phyloP scores from a whole-genome alignment of 2,329 filamentous ascomycete genomes.

The Nemania sp. region DNA sequence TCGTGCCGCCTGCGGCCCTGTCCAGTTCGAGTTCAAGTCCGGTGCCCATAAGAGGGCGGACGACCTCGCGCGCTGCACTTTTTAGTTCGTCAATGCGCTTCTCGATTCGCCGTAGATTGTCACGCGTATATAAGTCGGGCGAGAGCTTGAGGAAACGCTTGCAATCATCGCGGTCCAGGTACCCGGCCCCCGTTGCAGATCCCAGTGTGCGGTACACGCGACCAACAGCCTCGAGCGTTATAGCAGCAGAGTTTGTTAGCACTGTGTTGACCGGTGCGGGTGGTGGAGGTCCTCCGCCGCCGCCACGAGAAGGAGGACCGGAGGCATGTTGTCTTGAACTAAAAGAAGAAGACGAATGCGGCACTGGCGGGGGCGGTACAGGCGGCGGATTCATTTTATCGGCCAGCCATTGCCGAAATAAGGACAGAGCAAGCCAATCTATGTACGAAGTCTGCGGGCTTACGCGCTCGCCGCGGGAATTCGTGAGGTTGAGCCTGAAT shows the following conservation, averaged over 20 bases:
- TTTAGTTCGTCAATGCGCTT: slow-evolving; percentile 90
- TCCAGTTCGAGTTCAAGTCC: slow-evolving; percentile 83
- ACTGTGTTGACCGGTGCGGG: slow-evolving; percentile 37
- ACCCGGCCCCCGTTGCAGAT: slow-evolving; percentile 68
- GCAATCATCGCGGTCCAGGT: slow-evolving; percentile 86
- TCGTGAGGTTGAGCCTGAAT: slow-evolving; percentile 83
- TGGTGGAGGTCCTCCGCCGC: slow-evolving; percentile 16
- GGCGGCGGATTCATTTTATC: slow-evolving; percentile 85
- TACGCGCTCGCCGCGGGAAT: slow-evolving; percentile 83
- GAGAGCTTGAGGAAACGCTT: slow-evolving; percentile 89
- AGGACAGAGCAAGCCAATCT: slow-evolving; percentile 87
- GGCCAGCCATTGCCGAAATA: slow-evolving; percentile 93
- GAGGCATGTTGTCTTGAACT: slow-evolving; percentile 32
- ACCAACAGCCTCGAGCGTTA: slow-evolving; percentile 71
- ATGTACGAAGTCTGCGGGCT: slow-evolving; percentile 83
- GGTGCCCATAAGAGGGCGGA: slow-evolving; percentile 87
- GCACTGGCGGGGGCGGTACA: slow-evolving; percentile 53
- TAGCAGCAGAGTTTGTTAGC: slow-evolving; percentile 53
- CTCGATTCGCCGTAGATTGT: slow-evolving; percentile 89
- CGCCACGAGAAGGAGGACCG: slow-evolving; percentile 38
- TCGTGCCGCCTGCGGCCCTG: slow-evolving; percentile 42
- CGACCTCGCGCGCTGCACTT: slow-evolving; percentile 81
- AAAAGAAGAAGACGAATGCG: slow-evolving; percentile 35
- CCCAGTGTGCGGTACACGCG: slow-evolving; percentile 84
- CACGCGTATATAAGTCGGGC: slow-evolving; percentile 84